Evolutionary conservation across 78 protist genomes (phyloP), one percentile per base, ranked within the genome.

Genomic region (Protostelium mycophagum): DNA sequence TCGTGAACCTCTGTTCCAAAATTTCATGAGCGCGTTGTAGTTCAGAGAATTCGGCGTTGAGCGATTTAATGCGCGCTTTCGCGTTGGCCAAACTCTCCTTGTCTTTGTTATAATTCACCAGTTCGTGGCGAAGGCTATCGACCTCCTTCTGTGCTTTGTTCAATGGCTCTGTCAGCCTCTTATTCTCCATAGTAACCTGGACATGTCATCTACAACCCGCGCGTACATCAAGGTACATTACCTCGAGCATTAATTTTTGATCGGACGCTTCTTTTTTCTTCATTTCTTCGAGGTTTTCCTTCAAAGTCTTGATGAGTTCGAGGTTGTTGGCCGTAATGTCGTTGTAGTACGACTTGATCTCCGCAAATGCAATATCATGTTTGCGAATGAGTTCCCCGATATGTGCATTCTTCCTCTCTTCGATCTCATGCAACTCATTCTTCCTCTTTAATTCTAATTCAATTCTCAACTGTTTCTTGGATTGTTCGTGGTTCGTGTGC

Each of bases 301-400:
- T 95, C 84, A 96, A 95, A 29, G 97, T 86, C 37, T 89, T 73
- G 93, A 96, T 96, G 38, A 93, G 83, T 51, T 93, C 96, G n/a
- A 96, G 85, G 88, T 95, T 95, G 94, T 90, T 93, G 88, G 89
- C 92, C 31, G 98, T 96, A 87, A 96, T 94, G 89, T 95, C 96
- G 87, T 92, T 94, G 92, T 94, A 96, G 95, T 95, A 96, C 36
- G 83, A 83, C 87, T 93, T 93, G 88, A 95, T 95, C 85, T 96
- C 96, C 1, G 37, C 88, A 63, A 94, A 96, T 0, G 98, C 96
- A 63, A 86, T 86, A 83, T 91, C 96, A 86, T 96, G 98, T 63
- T 90, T 84, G 36, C 28, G 0, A 91, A 92, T 90, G 36, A 96
- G 97, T 85, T 91, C 94, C 35, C 85, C 63, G 86, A 96, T 94